These are phyloP conservation scores for Graphilbum fragrans DNA, from an alignment of 2,329 filamentous ascomycete species.

Conservation along the genomic window DNA sequence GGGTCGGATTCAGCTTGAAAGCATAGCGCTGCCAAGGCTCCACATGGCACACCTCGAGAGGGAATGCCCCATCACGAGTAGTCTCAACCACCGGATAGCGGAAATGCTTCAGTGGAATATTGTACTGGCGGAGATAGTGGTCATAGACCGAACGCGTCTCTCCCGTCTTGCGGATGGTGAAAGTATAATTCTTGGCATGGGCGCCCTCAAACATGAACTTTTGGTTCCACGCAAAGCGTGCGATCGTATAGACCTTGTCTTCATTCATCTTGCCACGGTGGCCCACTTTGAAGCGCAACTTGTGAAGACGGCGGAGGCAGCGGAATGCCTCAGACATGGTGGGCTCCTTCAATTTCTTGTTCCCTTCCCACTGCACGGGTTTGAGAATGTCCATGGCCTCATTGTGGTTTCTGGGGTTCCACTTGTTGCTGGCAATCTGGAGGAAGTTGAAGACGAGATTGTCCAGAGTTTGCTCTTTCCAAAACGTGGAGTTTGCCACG, in stretches of 20 bases:
- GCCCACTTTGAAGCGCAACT: slow-evolving; percentile 42
- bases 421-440: slow-evolving; percentile 12
- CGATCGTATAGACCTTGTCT: slow-evolving; percentile 38
- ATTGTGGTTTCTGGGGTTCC: slow-evolving; percentile 10
- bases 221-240: slow-evolving; percentile 34
- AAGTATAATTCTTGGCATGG: slow-evolving; percentile 37
- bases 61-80: slow-evolving; percentile 40
- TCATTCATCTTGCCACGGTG: slow-evolving; percentile 37
- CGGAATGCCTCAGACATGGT: slow-evolving; percentile 39
- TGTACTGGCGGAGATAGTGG: slow-evolving; percentile 46
- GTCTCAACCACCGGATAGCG: slow-evolving; percentile 47
- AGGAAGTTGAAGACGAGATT: slow-evolving; percentile 21
- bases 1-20: slow-evolving; percentile 45
- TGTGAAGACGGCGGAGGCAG: slow-evolving; percentile 38
- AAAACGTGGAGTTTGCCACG: slow-evolving; percentile 86
- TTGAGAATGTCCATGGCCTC: slow-evolving; percentile 19
- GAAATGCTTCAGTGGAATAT: slow-evolving; percentile 30
- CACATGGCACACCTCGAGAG: slow-evolving; percentile 47
- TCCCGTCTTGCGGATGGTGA: slow-evolving; percentile 38
- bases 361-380: slow-evolving; percentile 18
- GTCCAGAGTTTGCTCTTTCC: slow-evolving; percentile 36
- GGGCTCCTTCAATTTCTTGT: slow-evolving; percentile 11
- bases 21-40: slow-evolving; percentile 45
- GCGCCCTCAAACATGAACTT: slow-evolving; percentile 32
- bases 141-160: slow-evolving; percentile 34